These are phyloP conservation scores for Madurella fahalii DNA, from an alignment of 2,329 filamentous ascomycete species.

Conservation along the genomic window DNA sequence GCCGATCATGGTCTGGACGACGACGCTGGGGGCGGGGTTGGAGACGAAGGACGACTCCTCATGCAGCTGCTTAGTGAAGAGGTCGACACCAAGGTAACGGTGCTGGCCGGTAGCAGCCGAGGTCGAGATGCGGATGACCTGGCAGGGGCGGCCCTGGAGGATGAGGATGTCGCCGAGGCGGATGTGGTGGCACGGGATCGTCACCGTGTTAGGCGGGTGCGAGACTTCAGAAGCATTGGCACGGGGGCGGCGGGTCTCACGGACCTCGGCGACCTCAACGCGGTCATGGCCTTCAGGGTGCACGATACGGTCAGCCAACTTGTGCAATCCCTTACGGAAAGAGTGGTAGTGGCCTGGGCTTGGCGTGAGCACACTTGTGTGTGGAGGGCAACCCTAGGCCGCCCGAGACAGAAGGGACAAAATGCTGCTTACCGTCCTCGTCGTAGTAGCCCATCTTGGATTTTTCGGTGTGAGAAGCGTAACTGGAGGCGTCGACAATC, in stretches of 20 bases:
- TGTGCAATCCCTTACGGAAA: constrained; percentile 53
- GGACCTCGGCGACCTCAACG: constrained; percentile 46
- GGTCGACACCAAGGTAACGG: constrained; percentile 98
- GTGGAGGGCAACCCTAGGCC: not conserved
- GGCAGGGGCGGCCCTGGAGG: constrained; percentile 97
- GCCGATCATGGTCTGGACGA: constrained; percentile 99
- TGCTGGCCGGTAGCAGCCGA: constrained; percentile 97
- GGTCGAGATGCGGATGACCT: constrained; percentile 99
- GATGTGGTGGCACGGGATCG: constrained; percentile 99
- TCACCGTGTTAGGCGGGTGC: constrained; percentile 74
- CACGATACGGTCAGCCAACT: constrained; percentile 53
- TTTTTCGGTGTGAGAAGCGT: constrained; percentile 39
- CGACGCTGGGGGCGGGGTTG: constrained; percentile 92
- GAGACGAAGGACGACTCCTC: constrained; percentile 98
- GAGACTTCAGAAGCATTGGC: constrained; percentile 32
- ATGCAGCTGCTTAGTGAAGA: constrained; percentile 99
- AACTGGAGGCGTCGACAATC: constrained; percentile 56
- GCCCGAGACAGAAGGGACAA: constrained; percentile 8
- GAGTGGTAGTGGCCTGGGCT: constrained; percentile 55
- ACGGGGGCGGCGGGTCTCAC: constrained; percentile 39
- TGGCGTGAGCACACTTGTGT: constrained; percentile 21
- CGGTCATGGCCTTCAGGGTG: constrained; percentile 48
- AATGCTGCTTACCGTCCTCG: constrained; percentile 50
- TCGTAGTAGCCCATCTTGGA: constrained; percentile 64
- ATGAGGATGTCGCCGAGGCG: constrained; percentile 98